Base-by-base conservation (phyloP, 306 rosid species). In the Dryas alaskensis region DNA sequence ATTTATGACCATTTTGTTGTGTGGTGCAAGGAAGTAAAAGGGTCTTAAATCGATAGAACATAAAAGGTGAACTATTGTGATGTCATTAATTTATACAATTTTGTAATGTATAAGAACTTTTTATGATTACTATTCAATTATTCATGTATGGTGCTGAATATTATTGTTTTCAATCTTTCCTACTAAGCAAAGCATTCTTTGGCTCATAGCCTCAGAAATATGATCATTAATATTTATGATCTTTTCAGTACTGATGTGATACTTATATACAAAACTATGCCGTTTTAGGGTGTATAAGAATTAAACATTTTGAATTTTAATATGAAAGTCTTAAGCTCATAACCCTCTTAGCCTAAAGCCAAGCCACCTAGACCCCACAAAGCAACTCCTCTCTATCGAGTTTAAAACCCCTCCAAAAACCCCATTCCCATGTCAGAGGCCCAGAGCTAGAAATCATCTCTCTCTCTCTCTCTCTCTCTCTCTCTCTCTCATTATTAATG, bases 341-440 rank as follows among this genome's bases (percentile, higher is more conserved):
- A 31, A 31, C 7, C 40, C 39, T n/a, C 7, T 70, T 59, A 14
- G 44, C 70, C 80, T 27, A 31, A 43, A 31, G 54, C 66, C 70
- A 55, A 75, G 75, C 71, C 63, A 70, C 10, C 5, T 61, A 4
- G 9, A 60, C 75, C 65, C 43, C 76, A 31, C 43, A 53, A 83
- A 76, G 64, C 67, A 75, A 27, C 60, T 16, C n/a, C 37, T 53
- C 73, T 78, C 62, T 76, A 31, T 49, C 76, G 37, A 50, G 31
- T 78, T 85, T 85, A 77, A 83, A 86, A 82, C 11, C 82, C 76
- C 52, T 84, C 45, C 80, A 42, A 70, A 73, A 46, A 37, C 67
- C 67, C 73, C 54, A 45, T 64, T 69, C 59, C 76, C 74, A 68
- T 73, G 70, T 65, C 47, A 61, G 65, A 65, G 44, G n/a, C 2